These are phyloP conservation scores for Pythium scleroteichum DNA, from an alignment of 352 stramenopile species.

Conservation along the genomic window DNA sequence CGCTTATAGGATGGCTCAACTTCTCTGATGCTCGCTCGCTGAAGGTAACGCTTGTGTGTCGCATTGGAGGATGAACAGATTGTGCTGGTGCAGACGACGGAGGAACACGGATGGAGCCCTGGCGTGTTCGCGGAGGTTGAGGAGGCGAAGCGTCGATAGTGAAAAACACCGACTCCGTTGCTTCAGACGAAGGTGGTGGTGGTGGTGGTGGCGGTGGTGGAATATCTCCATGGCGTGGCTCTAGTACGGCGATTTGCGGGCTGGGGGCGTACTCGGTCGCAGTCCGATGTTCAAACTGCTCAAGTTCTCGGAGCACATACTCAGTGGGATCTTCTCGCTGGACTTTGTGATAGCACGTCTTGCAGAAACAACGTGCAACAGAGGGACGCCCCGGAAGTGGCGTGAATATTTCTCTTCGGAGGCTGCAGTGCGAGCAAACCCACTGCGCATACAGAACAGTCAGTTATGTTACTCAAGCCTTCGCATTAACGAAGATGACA, in stretches of 20 bases:
- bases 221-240: constrained; percentile 12
- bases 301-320: constrained; percentile 48
- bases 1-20: not conserved
- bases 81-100: not conserved
- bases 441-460: constrained; percentile 16
- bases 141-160: constrained; percentile 17
- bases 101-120: constrained; percentile 19
- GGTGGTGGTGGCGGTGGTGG: constrained; percentile 13
- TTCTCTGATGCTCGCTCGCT: not conserved
- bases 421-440: constrained; percentile 48
- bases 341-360: constrained; percentile 53
- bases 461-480: not conserved
- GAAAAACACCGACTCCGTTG: constrained; percentile 20
- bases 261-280: constrained; percentile 19
- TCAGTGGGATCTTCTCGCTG: constrained; percentile 49
- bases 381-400: constrained; percentile 21
- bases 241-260: constrained; percentile 19
- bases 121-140: constrained; percentile 1
- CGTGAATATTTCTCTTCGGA: constrained; percentile 46
- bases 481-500: too few relatives aligned
- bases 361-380: constrained; percentile 58
- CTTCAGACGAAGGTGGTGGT: constrained; percentile 10
- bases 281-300: constrained; percentile 29
- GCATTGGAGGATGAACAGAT: not conserved
- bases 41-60: constrained; percentile 3